Conservation (phyloP, 2,329 filamentous ascomycete species). For the Fusarium sp. region DNA sequence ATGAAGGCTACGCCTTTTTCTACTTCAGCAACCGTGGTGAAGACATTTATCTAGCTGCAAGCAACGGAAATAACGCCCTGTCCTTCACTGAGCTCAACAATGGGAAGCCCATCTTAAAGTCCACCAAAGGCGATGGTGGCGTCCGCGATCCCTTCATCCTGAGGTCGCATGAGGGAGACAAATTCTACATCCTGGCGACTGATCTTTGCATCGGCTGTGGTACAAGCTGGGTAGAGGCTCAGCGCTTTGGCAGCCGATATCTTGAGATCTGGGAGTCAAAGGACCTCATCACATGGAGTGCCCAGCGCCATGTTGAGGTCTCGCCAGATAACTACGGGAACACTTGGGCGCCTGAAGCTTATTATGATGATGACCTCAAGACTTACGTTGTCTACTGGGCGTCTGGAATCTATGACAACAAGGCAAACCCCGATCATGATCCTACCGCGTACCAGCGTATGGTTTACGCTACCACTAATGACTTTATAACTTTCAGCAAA, state of each 20-base stretch:
- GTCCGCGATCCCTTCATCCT: conserved; percentile 14
- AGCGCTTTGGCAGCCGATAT: background rate
- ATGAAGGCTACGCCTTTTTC: background rate
- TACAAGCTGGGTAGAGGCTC: background rate
- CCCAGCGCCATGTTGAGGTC: conserved; percentile 59
- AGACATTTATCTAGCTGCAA: conserved; percentile 8
- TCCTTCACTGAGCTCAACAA: background rate
- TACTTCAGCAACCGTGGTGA: conserved; percentile 8
- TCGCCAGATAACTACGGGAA: conserved; percentile 61
- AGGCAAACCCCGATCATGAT: background rate
- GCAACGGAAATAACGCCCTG: background rate
- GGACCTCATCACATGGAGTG: conserved; percentile 61
- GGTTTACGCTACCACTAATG: background rate
- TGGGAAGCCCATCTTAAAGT: background rate
- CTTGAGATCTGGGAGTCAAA: conserved; percentile 64
- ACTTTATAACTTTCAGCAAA: conserved; percentile 2
- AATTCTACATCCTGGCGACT: conserved; percentile 9
- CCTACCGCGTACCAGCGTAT: background rate
- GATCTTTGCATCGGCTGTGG: conserved; percentile 6
- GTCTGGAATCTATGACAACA: conserved; percentile 52
- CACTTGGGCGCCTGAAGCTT: conserved; percentile 64
- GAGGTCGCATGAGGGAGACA: background rate
- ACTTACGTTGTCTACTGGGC: conserved; percentile 60
- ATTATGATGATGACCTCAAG: conserved; percentile 55
- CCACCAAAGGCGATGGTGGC: background rate